Percentiles rank a stretch among this genome's conserved stretches.
phyloP scores from a whole-genome alignment of 179 eudicot species.

The Vitellaria paradoxa region DNA sequence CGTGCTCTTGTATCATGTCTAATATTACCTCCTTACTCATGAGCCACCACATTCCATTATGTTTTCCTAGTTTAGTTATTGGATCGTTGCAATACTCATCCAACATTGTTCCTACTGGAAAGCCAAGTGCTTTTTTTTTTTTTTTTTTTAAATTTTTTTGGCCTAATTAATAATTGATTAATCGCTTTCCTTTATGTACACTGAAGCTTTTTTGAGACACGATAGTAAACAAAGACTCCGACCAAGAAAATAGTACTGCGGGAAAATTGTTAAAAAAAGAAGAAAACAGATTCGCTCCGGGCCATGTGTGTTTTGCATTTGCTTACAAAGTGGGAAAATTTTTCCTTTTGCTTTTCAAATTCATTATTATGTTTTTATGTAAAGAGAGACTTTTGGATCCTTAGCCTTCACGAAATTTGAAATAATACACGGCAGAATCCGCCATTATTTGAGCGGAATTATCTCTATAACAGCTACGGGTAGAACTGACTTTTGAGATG shows the following conservation, averaged over 20 bases:
- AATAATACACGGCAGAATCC: neutral
- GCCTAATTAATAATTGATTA: neutral
- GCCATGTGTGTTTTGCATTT: neutral
- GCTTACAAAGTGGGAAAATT: neutral
- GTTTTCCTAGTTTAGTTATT: neutral
- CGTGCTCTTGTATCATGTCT: too few species aligned
- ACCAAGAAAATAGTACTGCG: neutral
- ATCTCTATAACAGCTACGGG: neutral
- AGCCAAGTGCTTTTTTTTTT: neutral
- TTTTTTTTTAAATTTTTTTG: too few species aligned
- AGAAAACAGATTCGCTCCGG: neutral
- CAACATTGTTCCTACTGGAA: neutral
- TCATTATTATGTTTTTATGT: too few species aligned
- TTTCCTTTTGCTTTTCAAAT: neutral
- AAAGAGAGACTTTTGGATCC: neutral
- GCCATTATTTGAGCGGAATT: neutral
- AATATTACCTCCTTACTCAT: too few species aligned
- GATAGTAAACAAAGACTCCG: neutral
- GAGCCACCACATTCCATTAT: neutral
- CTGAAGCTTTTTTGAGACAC: neutral
- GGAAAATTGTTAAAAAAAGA: neutral
- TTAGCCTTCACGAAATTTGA: neutral
- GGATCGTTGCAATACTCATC: neutral
- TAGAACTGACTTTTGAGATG: neutral
- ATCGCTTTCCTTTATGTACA: too few species aligned